Percentiles rank a stretch among this genome's conserved stretches.
phyloP scores from a whole-genome alignment of 2,329 filamentous ascomycete species.

The Fusarium agapanthi region DNA sequence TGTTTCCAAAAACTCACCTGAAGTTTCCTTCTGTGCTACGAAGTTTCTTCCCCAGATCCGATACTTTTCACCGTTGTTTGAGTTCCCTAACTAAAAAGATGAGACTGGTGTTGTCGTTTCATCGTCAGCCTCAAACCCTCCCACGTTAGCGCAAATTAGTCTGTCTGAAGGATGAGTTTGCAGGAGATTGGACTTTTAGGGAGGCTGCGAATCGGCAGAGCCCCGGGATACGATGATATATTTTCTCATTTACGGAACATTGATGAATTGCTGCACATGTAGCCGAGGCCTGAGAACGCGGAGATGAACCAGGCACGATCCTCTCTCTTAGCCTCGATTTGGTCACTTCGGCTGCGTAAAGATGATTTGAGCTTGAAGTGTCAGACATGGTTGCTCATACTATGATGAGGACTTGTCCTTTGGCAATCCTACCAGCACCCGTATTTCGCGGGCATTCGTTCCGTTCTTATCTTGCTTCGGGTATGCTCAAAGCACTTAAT shows the following conservation, averaged over 20 bases:
- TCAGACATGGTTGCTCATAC: background rate
- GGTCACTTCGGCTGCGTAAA: background rate
- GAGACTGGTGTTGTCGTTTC: conserved; percentile 20
- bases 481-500: no score
- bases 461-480: background rate
- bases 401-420: background rate
- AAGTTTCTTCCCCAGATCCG: background rate
- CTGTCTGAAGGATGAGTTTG: background rate
- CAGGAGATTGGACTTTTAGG: conserved; percentile 8
- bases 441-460: background rate
- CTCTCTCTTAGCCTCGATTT: background rate
- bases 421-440: background rate
- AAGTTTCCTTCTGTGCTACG: background rate
- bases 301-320: background rate
- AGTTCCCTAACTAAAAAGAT: background rate
- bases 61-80: background rate
- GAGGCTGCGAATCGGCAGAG: conserved; percentile 1
- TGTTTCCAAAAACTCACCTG: background rate
- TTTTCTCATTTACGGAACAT: background rate
- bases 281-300: background rate
- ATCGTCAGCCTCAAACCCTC: conserved; percentile 19
- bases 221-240: conserved; percentile 8
- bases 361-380: background rate
- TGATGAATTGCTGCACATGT: background rate
- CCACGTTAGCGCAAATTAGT: conserved; percentile 7